Percentiles rank a stretch among this genome's conserved stretches.
Conservation (phyloP, 1,284 basidiomycete genomes). For the Microbotryum violaceum region DNA sequence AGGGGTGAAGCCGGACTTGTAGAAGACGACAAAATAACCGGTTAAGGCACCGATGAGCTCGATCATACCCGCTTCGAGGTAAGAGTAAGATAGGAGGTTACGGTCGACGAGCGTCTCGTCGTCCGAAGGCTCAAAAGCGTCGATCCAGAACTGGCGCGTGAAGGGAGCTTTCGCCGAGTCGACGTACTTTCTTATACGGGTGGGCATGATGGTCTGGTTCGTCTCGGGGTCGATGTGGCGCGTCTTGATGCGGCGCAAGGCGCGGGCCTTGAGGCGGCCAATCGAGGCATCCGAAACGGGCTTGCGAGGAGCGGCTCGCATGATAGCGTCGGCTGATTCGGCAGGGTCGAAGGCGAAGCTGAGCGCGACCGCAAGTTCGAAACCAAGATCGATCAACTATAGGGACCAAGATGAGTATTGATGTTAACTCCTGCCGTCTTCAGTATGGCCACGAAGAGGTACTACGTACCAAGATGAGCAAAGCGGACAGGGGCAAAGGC, state of each 20-base stretch:
- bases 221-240: conserved; percentile 53
- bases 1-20: conserved; percentile 56
- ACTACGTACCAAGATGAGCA: conserved; percentile 52
- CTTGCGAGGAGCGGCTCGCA: conserved; percentile 59
- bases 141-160: conserved; percentile 55
- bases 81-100: conserved; percentile 59
- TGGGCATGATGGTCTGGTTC: conserved; percentile 46
- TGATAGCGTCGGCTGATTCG: conserved; percentile 56
- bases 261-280: conserved; percentile 51
- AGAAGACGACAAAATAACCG: conserved; percentile 60
- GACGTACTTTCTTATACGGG: conserved; percentile 43
- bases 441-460: conserved; percentile 41
- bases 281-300: conserved; percentile 56
- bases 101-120: conserved; percentile 55
- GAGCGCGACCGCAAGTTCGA: conserved; percentile 58
- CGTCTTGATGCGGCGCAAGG: conserved; percentile 54
- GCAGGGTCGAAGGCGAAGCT: conserved; percentile 65
- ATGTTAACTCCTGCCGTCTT: conserved; percentile 40
- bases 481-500: conserved; percentile 58
- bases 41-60: conserved; percentile 52
- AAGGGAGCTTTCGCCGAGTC: conserved; percentile 51
- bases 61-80: conserved; percentile 58
- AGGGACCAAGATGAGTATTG: not conserved
- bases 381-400: conserved; percentile 52
- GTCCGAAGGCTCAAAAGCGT: conserved; percentile 50